Conservation (phyloP, 2,329 filamentous ascomycete species). For the Venturia oleaginea region DNA sequence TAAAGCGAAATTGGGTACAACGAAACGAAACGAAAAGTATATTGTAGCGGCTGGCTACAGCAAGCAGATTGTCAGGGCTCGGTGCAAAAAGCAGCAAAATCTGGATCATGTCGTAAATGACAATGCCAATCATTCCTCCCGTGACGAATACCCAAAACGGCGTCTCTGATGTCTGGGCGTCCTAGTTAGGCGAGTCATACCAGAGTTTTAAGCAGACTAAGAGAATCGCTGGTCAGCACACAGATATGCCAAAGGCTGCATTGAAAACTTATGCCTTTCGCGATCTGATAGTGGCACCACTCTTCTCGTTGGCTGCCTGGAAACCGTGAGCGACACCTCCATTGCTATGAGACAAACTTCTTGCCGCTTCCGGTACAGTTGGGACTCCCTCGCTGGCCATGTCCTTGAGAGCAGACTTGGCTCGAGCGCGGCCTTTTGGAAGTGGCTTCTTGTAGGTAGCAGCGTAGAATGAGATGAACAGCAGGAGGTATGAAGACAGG, state of each 20-base stretch:
- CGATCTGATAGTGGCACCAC: conserved; percentile 10
- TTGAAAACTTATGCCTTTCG: conserved; percentile 13
- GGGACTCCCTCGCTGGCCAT: conserved; percentile 65
- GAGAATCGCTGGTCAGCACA: not conserved
- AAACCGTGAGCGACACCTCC: conserved; percentile 7
- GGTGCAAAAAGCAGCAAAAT: not conserved
- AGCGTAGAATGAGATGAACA: conserved; percentile 99
- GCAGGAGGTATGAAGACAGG: conserved; percentile 86
- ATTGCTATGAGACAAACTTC: conserved; percentile 33
- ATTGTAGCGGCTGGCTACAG: not conserved
- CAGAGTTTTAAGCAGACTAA: not conserved
- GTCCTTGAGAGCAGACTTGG: conserved; percentile 78
- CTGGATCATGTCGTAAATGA: not conserved
- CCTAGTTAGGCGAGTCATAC: not conserved
- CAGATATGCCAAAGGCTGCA: not conserved
- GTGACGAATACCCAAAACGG: not conserved
- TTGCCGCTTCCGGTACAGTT: conserved; percentile 43
- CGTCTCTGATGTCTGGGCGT: not conserved
- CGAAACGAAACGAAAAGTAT: not conserved
- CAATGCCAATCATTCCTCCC: not conserved
- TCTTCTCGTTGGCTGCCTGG: conserved; percentile 4
- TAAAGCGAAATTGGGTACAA: conserved; percentile 1
- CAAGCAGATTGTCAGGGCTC: not conserved
- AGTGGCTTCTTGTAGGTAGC: conserved; percentile 87
- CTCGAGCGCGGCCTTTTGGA: conserved; percentile 63